Percentiles rank a stretch among this genome's conserved stretches.
Conservation (phyloP, 352 stramenopile species). For the Phytopythium helicoides region DNA sequence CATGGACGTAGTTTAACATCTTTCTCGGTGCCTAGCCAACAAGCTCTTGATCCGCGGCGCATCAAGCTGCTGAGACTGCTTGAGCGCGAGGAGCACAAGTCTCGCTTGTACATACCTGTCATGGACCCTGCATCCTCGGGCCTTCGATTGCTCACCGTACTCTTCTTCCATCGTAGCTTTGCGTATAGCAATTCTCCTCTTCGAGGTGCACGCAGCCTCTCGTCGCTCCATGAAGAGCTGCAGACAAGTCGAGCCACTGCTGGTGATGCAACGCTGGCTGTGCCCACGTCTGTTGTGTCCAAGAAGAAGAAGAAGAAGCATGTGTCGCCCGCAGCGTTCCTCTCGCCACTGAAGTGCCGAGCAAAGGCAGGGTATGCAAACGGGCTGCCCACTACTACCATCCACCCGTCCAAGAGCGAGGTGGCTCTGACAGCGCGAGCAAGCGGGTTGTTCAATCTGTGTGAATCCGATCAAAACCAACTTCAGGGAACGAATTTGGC, state of each 20-base stretch:
- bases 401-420: background rate
- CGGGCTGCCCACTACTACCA: too few relatives aligned
- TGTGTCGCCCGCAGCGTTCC: conserved; percentile 12
- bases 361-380: background rate
- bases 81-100: conserved; percentile 18
- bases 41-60: conserved; percentile 8
- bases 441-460: background rate
- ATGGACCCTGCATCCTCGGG: background rate
- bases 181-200: conserved; percentile 8
- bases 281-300: conserved; percentile 1
- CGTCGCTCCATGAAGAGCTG: conserved; percentile 16
- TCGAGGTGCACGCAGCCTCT: conserved; percentile 30
- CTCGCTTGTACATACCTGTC: conserved; percentile 18
- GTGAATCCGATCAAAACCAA: background rate
- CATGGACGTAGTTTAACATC: too few relatives aligned
- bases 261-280: background rate
- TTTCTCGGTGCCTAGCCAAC: too few relatives aligned
- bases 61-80: conserved; percentile 22
- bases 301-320: conserved; percentile 16
- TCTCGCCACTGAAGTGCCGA: conserved; percentile 31
- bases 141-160: background rate
- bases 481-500: background rate
- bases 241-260: background rate
- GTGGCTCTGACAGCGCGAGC: background rate
- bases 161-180: conserved; percentile 5